Percentiles rank a stretch among this genome's conserved stretches.
Conservation (phyloP, 2,329 filamentous ascomycete species). For the Diaporthe sp. region DNA sequence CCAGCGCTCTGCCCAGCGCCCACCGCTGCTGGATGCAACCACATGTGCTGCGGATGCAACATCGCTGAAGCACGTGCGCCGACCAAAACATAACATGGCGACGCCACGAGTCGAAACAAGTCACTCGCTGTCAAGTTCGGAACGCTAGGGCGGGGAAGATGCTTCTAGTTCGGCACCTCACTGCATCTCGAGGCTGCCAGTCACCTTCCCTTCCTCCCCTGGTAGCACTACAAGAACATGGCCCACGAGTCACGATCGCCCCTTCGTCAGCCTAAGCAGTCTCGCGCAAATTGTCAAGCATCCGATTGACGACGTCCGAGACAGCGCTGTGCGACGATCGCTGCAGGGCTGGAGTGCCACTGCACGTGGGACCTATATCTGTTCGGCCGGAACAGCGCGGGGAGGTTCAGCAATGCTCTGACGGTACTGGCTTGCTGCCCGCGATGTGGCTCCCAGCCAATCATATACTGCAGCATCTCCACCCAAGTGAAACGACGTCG, state of each 20-base stretch:
- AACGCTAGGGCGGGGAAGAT: constrained; percentile 16
- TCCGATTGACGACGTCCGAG: constrained; percentile 26
- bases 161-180: constrained; percentile 16
- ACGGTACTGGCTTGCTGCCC: neutral
- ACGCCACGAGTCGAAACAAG: constrained; percentile 26
- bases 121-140: constrained; percentile 12
- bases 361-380: constrained; percentile 27
- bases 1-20: constrained; percentile 7
- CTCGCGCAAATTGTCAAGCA: constrained; percentile 17
- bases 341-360: constrained; percentile 27
- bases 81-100: constrained; percentile 13
- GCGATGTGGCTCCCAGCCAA: neutral
- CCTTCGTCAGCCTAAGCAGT: constrained; percentile 9
- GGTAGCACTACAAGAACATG: neutral
- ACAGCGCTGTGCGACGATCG: constrained; percentile 22
- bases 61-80: constrained; percentile 25
- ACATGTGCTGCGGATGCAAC: constrained; percentile 23
- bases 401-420: neutral
- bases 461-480: constrained; percentile 8
- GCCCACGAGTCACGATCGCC: constrained; percentile 19
- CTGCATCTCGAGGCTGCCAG: constrained; percentile 17
- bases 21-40: constrained; percentile 20
- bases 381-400: constrained; percentile 16
- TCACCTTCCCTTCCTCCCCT: neutral
- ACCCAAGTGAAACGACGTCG: constrained; percentile 23